Conservation (phyloP, 2,329 filamentous ascomycete species). For the Fusarium verticillioides region DNA sequence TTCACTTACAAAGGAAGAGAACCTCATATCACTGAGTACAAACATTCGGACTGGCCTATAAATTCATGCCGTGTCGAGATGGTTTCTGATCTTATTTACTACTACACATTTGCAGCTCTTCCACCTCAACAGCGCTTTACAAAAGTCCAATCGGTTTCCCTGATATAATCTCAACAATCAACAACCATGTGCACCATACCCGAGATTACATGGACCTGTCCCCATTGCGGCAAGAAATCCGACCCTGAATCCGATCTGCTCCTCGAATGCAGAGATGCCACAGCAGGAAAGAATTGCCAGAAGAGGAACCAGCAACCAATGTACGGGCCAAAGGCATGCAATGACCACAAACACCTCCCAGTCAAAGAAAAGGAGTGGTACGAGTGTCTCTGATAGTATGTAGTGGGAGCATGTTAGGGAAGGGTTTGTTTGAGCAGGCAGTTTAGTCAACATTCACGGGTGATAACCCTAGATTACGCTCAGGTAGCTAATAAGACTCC, state of each 20-base stretch:
- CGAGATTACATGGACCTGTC: neutral
- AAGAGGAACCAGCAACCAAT: neutral
- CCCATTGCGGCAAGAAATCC: neutral
- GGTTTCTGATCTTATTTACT: too few species aligned
- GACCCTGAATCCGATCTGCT: fast-evolving
- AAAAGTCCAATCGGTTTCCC: too few species aligned
- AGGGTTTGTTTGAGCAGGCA: neutral
- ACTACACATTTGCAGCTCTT: fast-evolving
- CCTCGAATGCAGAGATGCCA: neutral
- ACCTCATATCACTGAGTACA: fast-evolving
- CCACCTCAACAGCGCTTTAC: fast-evolving
- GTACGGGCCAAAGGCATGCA: neutral
- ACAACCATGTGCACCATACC: neutral
- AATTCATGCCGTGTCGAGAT: fast-evolving
- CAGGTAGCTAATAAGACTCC: too few species aligned
- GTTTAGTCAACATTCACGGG: neutral
- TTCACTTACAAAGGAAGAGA: neutral
- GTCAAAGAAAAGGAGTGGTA: neutral
- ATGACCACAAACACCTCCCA: neutral
- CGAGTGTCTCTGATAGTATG: neutral
- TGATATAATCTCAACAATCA: fast-evolving
- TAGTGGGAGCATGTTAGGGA: neutral
- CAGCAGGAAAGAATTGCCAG: neutral
- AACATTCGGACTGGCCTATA: neutral
- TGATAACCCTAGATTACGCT: too few species aligned